These are phyloP conservation scores for Phylloporus arenicola DNA, from an alignment of 768 basidiomycete species.

Conservation along the genomic window DNA sequence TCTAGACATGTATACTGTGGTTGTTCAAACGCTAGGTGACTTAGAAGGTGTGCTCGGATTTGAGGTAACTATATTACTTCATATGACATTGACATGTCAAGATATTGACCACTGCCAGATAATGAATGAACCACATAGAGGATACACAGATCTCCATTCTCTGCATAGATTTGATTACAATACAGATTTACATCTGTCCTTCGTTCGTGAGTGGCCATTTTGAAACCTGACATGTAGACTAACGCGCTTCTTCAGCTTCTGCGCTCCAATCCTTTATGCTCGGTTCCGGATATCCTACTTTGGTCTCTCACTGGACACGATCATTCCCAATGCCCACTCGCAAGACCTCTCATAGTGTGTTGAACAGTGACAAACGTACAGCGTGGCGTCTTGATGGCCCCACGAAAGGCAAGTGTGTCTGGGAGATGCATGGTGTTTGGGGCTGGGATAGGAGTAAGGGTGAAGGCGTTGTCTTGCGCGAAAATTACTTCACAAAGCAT, in stretches of 20 bases:
- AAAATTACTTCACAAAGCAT: constrained; percentile 77
- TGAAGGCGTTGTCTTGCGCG: constrained; percentile 69
- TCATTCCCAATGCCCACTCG: constrained; percentile 88
- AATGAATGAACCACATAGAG: constrained; percentile 93
- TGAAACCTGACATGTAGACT: background rate
- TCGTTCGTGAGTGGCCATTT: constrained; percentile 54
- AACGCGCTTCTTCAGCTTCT: constrained; percentile 46
- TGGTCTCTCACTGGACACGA: constrained; percentile 73
- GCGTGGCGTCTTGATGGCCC: constrained; percentile 77
- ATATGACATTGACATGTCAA: background rate
- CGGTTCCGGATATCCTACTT: constrained; percentile 82
- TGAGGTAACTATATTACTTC: constrained; percentile 49
- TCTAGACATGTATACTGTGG: constrained; percentile 65
- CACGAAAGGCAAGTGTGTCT: constrained; percentile 65
- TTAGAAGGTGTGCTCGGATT: constrained; percentile 83
- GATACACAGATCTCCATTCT: constrained; percentile 80
- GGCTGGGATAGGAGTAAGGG: constrained; percentile 67
- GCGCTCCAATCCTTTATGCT: constrained; percentile 87
- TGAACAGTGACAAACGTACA: constrained; percentile 55
- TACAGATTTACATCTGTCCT: constrained; percentile 83
- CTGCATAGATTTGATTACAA: constrained; percentile 90
- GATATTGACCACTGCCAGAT: constrained; percentile 43
- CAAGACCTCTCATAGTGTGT: constrained; percentile 47
- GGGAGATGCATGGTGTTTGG: constrained; percentile 95
- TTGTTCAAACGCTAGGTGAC: constrained; percentile 65